phyloP scores from a whole-genome alignment of 2,329 filamentous ascomycete species.

The Aspergillus brunneoviolaceus region DNA sequence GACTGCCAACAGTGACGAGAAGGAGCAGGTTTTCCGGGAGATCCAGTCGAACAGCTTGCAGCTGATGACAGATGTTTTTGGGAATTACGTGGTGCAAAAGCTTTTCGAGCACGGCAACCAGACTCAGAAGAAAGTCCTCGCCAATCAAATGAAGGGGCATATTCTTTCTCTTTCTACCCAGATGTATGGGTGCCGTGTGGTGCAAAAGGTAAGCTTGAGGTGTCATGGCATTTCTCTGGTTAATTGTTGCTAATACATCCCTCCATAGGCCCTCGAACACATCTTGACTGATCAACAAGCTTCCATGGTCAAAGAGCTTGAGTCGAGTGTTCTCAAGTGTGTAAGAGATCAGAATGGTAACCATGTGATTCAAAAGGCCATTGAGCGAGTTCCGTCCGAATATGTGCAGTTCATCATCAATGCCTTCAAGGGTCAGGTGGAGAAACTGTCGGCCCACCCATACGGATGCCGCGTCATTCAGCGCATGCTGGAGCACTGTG shows the following conservation, averaged over 20 bases:
- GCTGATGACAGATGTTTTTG: slow-evolving; percentile 94
- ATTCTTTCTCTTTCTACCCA: slow-evolving; percentile 77
- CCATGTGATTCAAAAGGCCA: slow-evolving; percentile 92
- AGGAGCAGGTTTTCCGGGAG: slow-evolving; percentile 84
- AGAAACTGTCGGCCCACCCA: slow-evolving; percentile 70
- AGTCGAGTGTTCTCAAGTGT: slow-evolving; percentile 71
- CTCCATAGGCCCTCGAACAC: slow-evolving; percentile 75
- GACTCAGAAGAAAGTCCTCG: slow-evolving; percentile 83
- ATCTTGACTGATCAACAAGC: slow-evolving; percentile 90
- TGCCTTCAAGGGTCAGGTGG: slow-evolving; percentile 73
- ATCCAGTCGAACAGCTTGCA: slow-evolving; percentile 81
- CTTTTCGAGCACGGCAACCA: slow-evolving; percentile 96
- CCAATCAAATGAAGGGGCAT: slow-evolving; percentile 82
- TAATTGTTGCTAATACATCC: slow-evolving; percentile 23
- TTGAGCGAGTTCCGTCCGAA: slow-evolving; percentile 73
- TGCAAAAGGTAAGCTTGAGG: slow-evolving; percentile 71
- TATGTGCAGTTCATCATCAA: slow-evolving; percentile 84
- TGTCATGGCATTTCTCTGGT: background rate
- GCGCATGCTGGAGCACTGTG: slow-evolving; percentile 80
- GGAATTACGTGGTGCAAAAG: slow-evolving; percentile 98
- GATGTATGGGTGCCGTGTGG: slow-evolving; percentile 92
- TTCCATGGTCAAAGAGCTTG: slow-evolving; percentile 77
- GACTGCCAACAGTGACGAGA: slow-evolving; percentile 91
- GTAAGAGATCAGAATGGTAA: slow-evolving; percentile 90
- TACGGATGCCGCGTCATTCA: slow-evolving; percentile 95